These are phyloP conservation scores for Phytophthora boehmeriae DNA, from an alignment of 352 stramenopile genomes.

Conservation along the genomic window DNA sequence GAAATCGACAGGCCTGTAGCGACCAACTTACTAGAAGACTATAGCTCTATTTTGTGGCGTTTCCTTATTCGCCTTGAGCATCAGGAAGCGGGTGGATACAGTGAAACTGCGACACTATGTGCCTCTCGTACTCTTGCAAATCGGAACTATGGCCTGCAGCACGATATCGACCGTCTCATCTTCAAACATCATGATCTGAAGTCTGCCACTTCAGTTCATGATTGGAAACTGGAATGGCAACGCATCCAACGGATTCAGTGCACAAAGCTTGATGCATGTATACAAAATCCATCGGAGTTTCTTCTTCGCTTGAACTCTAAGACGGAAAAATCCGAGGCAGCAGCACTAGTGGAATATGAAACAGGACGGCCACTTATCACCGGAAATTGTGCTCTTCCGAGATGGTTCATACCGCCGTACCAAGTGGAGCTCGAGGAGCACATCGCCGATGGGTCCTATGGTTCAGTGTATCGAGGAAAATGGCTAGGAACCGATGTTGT, in stretches of 20 bases:
- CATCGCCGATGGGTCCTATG: slow-evolving; percentile 10
- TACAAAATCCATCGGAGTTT: no score
- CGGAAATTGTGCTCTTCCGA: neutral
- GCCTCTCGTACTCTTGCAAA: slow-evolving; percentile 2
- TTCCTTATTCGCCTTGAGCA: neutral
- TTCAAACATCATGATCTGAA: neutral
- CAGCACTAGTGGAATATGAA: slow-evolving; percentile 6
- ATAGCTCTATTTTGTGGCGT: neutral
- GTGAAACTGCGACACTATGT: neutral
- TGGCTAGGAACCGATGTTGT: slow-evolving; percentile 15
- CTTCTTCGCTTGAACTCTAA: no score
- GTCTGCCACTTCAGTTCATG: neutral
- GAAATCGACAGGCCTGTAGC: neutral
- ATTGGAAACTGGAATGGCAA: slow-evolving; percentile 4
- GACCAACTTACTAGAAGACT: neutral
- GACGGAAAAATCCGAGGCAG: neutral
- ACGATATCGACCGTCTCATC: slow-evolving; percentile 11
- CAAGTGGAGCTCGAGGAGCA: slow-evolving; percentile 7
- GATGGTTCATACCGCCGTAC: slow-evolving; percentile 17
- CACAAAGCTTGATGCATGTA: no score
- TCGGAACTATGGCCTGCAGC: slow-evolving; percentile 2
- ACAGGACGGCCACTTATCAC: neutral
- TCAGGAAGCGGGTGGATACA: neutral
- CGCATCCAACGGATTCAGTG: neutral
- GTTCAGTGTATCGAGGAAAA: slow-evolving; percentile 3